Conservation (phyloP, 176 grass and related monocot species). For the Avena eriantha region DNA sequence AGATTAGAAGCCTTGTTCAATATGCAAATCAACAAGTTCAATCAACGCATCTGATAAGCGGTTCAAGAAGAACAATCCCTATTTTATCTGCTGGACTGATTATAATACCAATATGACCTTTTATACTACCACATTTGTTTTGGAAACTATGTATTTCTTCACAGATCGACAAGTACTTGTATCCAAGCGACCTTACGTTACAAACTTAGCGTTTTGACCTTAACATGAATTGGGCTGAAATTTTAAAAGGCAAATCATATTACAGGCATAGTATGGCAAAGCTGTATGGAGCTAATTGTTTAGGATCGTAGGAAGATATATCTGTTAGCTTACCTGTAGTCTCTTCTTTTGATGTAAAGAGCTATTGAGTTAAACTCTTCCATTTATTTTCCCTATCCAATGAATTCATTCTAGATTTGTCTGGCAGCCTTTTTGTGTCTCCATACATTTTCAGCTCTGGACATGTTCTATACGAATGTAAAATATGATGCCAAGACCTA, state of each 20-base stretch:
- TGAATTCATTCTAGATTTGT: constrained; percentile 1
- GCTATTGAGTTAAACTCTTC: neutral
- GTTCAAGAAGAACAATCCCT: neutral
- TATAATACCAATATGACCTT: neutral
- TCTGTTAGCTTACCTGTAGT: constrained; percentile 28
- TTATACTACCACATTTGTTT: neutral
- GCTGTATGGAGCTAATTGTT: neutral
- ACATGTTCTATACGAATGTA: neutral
- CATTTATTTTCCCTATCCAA: neutral
- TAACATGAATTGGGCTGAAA: neutral
- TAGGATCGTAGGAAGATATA: neutral
- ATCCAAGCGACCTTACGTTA: neutral
- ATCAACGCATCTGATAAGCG: neutral
- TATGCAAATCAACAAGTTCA: neutral
- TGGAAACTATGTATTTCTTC: neutral
- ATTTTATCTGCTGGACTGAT: neutral
- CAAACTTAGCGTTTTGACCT: neutral
- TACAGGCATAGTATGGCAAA: neutral
- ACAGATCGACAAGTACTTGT: neutral
- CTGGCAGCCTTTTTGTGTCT: neutral
- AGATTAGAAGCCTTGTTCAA: neutral
- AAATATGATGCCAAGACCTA: neutral
- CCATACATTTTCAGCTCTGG: constrained; percentile 6
- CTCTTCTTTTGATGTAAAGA: constrained; percentile 24
- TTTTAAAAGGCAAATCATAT: constrained; percentile 9